Evolutionary conservation across 2,329 filamentous ascomycete species (phyloP).

Genomic region (Colletotrichum lupini): DNA sequence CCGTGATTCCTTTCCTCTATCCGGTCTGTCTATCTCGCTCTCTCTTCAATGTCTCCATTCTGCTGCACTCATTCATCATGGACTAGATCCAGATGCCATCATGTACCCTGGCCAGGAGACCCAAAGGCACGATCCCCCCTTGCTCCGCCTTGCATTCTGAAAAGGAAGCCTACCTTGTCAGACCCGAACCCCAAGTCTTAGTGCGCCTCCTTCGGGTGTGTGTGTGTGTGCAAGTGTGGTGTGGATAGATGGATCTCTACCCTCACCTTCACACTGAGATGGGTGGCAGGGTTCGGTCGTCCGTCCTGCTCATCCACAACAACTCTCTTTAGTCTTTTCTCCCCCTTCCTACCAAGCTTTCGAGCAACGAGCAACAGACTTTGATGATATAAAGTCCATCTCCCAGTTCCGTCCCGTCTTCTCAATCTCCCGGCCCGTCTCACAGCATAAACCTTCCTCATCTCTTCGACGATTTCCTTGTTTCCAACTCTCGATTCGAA

Average conservation of each 20-base stretch:
- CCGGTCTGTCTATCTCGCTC: not conserved
- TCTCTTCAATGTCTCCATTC: not conserved
- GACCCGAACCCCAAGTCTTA: slow-evolving; percentile 16
- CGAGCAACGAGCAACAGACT: not conserved
- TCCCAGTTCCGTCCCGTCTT: slow-evolving; percentile 11
- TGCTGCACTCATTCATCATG: not conserved
- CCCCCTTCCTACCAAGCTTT: not conserved
- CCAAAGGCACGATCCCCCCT: slow-evolving; percentile 5
- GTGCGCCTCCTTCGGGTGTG: slow-evolving; percentile 29
- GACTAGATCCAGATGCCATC: slow-evolving; percentile 9
- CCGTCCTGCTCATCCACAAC: not conserved
- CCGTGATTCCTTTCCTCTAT: not conserved
- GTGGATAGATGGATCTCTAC: slow-evolving; percentile 6
- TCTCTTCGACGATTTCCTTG: not conserved
- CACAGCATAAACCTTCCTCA: slow-evolving; percentile 8
- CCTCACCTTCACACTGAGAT: not conserved
- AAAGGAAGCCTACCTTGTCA: slow-evolving; percentile 34
- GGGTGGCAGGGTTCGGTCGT: not conserved
- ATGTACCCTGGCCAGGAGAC: not conserved
- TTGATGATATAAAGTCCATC: slow-evolving; percentile 28
- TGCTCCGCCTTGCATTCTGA: slow-evolving; percentile 31
- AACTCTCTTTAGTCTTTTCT: not conserved
- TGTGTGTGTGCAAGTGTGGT: not conserved
- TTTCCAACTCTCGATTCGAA: not conserved
- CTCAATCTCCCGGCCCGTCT: not conserved